Conservation (phyloP, 2,329 filamentous ascomycete species). For the Colletotrichum sp. region DNA sequence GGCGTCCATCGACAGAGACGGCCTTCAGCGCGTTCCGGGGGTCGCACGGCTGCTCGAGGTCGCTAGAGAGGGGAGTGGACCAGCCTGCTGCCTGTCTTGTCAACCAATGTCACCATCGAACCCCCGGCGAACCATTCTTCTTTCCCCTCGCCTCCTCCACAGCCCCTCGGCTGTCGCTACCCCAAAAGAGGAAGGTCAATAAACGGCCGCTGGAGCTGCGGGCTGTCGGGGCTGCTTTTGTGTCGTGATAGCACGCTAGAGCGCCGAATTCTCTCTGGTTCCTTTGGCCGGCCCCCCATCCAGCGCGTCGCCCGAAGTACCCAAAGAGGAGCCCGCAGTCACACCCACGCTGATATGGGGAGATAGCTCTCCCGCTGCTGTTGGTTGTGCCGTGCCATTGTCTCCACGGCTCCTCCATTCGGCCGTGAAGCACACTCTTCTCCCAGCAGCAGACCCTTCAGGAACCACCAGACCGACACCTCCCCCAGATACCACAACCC, state of each 20-base stretch:
- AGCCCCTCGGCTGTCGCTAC: constrained; percentile 20
- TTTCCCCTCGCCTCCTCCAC: constrained; percentile 13
- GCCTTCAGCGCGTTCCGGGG: not conserved
- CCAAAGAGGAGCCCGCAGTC: not conserved
- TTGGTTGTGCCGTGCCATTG: not conserved
- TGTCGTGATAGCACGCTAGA: constrained; percentile 20
- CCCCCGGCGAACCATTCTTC: constrained; percentile 18
- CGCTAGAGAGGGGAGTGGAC: not conserved
- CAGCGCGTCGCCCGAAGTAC: not conserved
- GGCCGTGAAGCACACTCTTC: not conserved
- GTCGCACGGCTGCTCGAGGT: not conserved
- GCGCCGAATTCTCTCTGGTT: constrained; percentile 1
- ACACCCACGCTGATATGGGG: not conserved
- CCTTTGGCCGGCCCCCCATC: not conserved
- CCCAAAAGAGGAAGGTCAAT: constrained; percentile 21
- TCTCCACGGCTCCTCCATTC: not conserved
- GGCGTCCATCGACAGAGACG: not conserved
- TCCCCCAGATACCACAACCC: not conserved
- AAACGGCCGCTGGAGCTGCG: constrained; percentile 13
- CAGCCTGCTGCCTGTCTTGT: not conserved
- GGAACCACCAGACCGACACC: not conserved
- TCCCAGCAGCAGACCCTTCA: not conserved
- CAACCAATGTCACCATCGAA: constrained; percentile 7
- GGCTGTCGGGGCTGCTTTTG: constrained; percentile 3
- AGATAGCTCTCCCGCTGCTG: not conserved